phyloP scores from a whole-genome alignment of 352 stramenopile species.

The Phytopythium kandeliae region DNA sequence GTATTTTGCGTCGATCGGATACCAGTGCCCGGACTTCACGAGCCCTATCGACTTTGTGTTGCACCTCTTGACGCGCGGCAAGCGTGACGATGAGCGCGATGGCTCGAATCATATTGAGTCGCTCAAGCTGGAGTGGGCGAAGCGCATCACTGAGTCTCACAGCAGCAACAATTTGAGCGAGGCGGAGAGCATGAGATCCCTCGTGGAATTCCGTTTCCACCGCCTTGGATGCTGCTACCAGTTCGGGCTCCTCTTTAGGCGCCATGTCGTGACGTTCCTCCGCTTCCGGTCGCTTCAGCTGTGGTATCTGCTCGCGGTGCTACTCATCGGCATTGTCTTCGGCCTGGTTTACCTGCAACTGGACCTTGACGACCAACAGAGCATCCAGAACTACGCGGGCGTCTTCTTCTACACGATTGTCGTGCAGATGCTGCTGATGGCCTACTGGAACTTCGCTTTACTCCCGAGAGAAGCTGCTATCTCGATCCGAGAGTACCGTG shows the following conservation, averaged over 20 bases:
- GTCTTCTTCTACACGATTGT: conserved; percentile 48
- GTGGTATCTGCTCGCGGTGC: conserved; percentile 30
- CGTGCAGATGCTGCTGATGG: conserved; percentile 37
- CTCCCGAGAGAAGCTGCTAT: conserved; percentile 36
- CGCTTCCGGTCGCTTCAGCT: conserved; percentile 22
- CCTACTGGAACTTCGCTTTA: conserved; percentile 30
- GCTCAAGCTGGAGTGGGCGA: conserved; percentile 24
- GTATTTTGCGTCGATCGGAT: conserved; percentile 49
- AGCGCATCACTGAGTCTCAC: conserved; percentile 12
- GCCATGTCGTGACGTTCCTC: conserved; percentile 17
- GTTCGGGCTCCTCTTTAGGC: conserved; percentile 22
- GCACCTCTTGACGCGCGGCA: conserved; percentile 36
- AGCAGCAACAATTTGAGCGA: neutral
- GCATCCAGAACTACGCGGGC: conserved; percentile 47
- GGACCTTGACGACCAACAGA: conserved; percentile 34
- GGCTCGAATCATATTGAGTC: conserved; percentile 22
- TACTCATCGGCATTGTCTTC: conserved; percentile 44
- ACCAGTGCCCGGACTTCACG: conserved; percentile 43
- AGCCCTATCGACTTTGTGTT: conserved; percentile 69
- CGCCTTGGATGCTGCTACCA: conserved; percentile 29
- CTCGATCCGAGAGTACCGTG: conserved; percentile 33
- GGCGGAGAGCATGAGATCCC: conserved; percentile 4
- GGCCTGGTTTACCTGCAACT: conserved; percentile 36
- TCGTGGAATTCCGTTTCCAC: conserved; percentile 17
- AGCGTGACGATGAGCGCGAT: conserved; percentile 17